These are phyloP conservation scores for Talaromyces funiculosus DNA, from an alignment of 2,329 filamentous ascomycete species.

Conservation along the genomic window DNA sequence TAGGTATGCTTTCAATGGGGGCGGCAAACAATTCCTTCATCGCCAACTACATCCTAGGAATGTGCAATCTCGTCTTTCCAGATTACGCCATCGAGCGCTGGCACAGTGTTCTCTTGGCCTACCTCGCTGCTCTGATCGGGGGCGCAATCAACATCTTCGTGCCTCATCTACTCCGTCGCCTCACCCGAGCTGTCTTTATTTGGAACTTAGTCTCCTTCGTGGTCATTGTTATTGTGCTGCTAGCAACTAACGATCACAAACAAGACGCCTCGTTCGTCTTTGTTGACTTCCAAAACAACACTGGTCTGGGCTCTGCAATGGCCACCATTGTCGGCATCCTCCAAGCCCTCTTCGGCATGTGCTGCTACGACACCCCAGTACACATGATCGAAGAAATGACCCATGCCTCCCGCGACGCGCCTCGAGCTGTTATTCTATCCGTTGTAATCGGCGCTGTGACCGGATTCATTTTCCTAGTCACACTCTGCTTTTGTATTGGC, in stretches of 20 bases:
- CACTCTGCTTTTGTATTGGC: constrained; percentile 49
- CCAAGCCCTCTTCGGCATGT: constrained; percentile 52
- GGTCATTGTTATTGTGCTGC: constrained; percentile 47
- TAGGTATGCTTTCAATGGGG: constrained; percentile 48
- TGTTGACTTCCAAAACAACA: constrained; percentile 49
- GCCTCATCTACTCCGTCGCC: constrained; percentile 47
- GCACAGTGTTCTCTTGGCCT: constrained; percentile 52
- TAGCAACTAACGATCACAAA: constrained; percentile 51
- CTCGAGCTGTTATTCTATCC: constrained; percentile 43
- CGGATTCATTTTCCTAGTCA: constrained; percentile 46
- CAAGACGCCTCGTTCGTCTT: constrained; percentile 53
- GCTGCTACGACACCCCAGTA: constrained; percentile 43
- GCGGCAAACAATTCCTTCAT: constrained; percentile 51
- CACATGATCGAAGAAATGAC: constrained; percentile 55
- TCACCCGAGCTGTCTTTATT: constrained; percentile 46
- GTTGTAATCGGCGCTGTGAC: constrained; percentile 43
- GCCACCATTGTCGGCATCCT: constrained; percentile 50
- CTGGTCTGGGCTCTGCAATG: constrained; percentile 48
- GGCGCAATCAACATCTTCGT: constrained; percentile 47
- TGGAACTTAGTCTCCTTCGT: constrained; percentile 53
- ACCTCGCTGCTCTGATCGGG: constrained; percentile 43
- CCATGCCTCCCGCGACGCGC: constrained; percentile 47
- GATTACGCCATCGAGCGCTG: constrained; percentile 50
- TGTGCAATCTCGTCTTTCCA: constrained; percentile 49
- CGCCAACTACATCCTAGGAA: constrained; percentile 52